These are phyloP conservation scores for Aspergillus clavatus DNA, from an alignment of 2,329 filamentous ascomycete genomes.

Conservation along the genomic window DNA sequence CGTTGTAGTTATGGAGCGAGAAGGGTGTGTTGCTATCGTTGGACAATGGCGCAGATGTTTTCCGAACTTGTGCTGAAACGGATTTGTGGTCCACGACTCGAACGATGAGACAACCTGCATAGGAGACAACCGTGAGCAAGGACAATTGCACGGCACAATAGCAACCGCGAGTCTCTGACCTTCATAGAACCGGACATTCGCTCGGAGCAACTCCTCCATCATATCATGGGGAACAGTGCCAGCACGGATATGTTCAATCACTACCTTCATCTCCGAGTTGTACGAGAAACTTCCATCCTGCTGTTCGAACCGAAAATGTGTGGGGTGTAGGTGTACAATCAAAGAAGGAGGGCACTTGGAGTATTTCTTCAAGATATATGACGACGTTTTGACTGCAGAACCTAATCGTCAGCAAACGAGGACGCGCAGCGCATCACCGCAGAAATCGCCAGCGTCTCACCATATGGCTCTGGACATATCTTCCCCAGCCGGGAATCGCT, in stretches of 20 bases:
- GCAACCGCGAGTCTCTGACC: constrained; percentile 43
- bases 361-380: constrained; percentile 80
- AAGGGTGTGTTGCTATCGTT: constrained; percentile 64
- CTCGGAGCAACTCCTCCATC: constrained; percentile 67
- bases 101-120: constrained; percentile 74
- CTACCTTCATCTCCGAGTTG: constrained; percentile 80
- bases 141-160: constrained; percentile 1
- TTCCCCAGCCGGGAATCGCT: constrained; percentile 35
- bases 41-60: constrained; percentile 49
- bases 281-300: constrained; percentile 91
- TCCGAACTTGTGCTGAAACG: constrained; percentile 54
- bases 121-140: constrained; percentile 3
- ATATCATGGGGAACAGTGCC: constrained; percentile 87
- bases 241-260: constrained; percentile 69
- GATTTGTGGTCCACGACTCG: constrained; percentile 86
- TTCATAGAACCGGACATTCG: constrained; percentile 80
- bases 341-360: constrained; percentile 70
- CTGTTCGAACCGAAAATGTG: constrained; percentile 86
- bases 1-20: constrained; percentile 89
- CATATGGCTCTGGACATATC: constrained; percentile 43
- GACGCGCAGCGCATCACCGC: constrained; percentile 9
- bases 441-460: constrained; percentile 25
- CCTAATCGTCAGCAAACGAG: constrained; percentile 16
- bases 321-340: constrained; percentile 77
- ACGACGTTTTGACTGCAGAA: constrained; percentile 62